Conservation (phyloP, 78 protist genomes). For the Isochrysis galbana region DNA sequence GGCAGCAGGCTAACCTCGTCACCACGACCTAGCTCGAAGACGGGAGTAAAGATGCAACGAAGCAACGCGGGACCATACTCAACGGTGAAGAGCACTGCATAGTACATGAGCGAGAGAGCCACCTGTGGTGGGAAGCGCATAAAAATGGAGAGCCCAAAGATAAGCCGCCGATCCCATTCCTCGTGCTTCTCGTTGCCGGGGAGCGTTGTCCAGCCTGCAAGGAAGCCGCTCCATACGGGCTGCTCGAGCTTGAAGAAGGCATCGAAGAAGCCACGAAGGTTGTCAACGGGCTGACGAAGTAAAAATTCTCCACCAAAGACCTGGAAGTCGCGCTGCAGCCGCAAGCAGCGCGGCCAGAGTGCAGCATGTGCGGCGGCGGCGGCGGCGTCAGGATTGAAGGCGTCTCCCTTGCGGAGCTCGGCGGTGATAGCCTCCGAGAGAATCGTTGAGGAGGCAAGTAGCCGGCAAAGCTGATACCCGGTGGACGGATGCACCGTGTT, state of each 20-base stretch:
- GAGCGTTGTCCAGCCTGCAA: background rate
- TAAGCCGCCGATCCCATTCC: background rate
- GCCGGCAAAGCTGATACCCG: constrained; percentile 9
- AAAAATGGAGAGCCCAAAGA: background rate
- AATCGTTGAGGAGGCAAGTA: background rate
- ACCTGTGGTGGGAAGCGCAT: background rate
- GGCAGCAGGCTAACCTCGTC: too few species aligned
- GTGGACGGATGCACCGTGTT: background rate
- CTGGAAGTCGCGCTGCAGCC: constrained; percentile 7
- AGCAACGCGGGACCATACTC: background rate
- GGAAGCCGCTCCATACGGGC: background rate
- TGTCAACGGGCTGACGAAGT: background rate
- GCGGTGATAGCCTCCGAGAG: background rate
- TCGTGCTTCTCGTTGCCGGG: constrained; percentile 5
- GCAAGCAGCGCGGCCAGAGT: background rate
- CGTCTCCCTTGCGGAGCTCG: background rate
- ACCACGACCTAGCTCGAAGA: background rate
- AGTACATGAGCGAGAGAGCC: background rate
- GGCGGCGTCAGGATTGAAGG: background rate
- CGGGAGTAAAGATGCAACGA: background rate
- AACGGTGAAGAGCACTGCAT: background rate
- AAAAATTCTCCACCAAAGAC: constrained; percentile 14
- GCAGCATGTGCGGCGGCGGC: background rate
- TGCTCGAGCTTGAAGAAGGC: background rate
- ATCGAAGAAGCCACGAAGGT: background rate